phyloP scores from a whole-genome alignment of 306 rosid species.

The Prunus dulcis region DNA sequence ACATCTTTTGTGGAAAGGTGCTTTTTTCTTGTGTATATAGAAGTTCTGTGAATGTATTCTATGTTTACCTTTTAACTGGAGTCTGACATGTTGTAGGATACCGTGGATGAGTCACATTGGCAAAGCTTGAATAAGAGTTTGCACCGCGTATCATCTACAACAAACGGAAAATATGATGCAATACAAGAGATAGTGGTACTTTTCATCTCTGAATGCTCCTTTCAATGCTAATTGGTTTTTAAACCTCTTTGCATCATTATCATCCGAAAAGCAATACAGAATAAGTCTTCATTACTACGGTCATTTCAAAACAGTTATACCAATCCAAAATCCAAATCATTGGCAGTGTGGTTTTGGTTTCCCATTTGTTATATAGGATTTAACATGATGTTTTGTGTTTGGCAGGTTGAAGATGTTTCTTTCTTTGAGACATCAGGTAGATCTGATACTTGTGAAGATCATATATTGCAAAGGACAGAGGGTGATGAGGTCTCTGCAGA shows the following conservation, averaged over 20 bases:
- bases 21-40: conserved; percentile 23
- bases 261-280: background rate
- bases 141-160: conserved; percentile 71
- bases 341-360: background rate
- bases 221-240: background rate
- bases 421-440: conserved; percentile 44
- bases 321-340: background rate
- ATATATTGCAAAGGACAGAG: conserved; percentile 18
- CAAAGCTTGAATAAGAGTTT: conserved; percentile 68
- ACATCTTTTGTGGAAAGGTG: conserved; percentile 89
- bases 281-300: background rate
- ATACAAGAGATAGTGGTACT: conserved; percentile 65
- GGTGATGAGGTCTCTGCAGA: conserved; percentile 26
- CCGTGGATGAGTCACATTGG: conserved; percentile 81
- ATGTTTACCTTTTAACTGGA: conserved; percentile 18
- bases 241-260: background rate
- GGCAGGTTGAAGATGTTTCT: conserved; percentile 80
- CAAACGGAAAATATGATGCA: conserved; percentile 82
- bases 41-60: conserved; percentile 18
- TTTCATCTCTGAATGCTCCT: background rate
- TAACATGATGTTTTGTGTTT: conserved; percentile 16
- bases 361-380: conserved; percentile 14
- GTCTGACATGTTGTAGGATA: conserved; percentile 53
- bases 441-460: conserved; percentile 31
- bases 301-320: background rate